Conservation (phyloP, 192 early-diverging fungal genomes). For the Backusella circina region DNA sequence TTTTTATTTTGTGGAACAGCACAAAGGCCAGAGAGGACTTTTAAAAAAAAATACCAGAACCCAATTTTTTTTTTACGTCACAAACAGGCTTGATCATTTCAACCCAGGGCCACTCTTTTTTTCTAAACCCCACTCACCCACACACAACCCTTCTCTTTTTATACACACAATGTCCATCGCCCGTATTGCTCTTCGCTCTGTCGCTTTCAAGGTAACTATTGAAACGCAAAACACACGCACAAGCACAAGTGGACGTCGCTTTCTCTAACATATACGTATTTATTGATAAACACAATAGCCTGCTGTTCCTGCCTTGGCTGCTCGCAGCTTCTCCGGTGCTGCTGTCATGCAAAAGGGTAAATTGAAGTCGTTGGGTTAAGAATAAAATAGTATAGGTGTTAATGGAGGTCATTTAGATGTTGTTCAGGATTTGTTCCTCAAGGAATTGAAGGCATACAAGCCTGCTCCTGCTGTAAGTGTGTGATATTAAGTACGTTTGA, state of each 20-base stretch:
- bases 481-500: neutral
- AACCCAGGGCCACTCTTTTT: neutral
- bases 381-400: neutral
- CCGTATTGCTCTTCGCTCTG: conserved; percentile 13
- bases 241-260: too few relatives aligned
- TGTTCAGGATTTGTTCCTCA: conserved; percentile 46
- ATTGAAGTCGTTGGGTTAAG: neutral
- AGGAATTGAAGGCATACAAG: conserved; percentile 55
- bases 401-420: conserved; percentile 34
- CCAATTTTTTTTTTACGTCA: neutral
- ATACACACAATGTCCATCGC: conserved; percentile 12
- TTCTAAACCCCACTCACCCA: neutral
- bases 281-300: conserved; percentile 3
- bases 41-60: too few relatives aligned
- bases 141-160: neutral
- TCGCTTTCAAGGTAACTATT: conserved; percentile 14
- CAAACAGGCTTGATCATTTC: neutral
- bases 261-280: too few relatives aligned
- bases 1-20: too few relatives aligned
- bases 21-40: too few relatives aligned
- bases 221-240: neutral
- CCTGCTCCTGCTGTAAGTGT: conserved; percentile 41
- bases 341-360: conserved; percentile 49
- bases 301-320: conserved; percentile 46
- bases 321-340: conserved; percentile 45